A percentile compares a stretch with the other conserved stretches of the same genome.
Conservation (phyloP, 2,329 filamentous ascomycete species). For the Fusarium camptoceras region DNA sequence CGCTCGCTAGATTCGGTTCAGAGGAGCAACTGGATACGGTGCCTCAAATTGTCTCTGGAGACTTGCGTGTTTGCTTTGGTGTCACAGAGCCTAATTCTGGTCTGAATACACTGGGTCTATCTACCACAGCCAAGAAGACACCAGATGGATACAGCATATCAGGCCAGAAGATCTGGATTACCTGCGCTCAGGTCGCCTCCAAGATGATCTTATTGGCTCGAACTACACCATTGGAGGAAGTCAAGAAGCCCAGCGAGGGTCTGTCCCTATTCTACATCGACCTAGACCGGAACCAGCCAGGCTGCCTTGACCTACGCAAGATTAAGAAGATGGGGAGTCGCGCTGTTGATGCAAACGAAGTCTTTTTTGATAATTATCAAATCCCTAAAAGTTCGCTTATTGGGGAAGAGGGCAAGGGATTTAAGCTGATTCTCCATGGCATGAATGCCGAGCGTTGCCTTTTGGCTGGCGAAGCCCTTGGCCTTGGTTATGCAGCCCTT, state of each 20-base stretch:
- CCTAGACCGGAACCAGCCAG: constrained; percentile 70
- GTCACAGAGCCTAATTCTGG: constrained; percentile 86
- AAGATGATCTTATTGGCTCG: constrained; percentile 87
- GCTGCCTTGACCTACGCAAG: constrained; percentile 70
- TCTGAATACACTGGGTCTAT: constrained; percentile 79
- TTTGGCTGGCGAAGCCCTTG: constrained; percentile 82
- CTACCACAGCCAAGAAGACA: constrained; percentile 69
- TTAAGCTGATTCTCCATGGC: constrained; percentile 81
- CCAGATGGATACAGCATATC: constrained; percentile 73
- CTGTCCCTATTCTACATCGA: constrained; percentile 86
- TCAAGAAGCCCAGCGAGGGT: constrained; percentile 77
- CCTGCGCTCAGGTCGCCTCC: constrained; percentile 81
- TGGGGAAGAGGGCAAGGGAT: constrained; percentile 79
- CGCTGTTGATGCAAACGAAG: constrained; percentile 86
- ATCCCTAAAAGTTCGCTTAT: constrained; percentile 74
- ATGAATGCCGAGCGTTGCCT: constrained; percentile 85
- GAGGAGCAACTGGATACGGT: constrained; percentile 71
- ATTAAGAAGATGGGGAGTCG: constrained; percentile 90
- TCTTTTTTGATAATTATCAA: constrained; percentile 85
- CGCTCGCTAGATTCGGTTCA: constrained; percentile 78
- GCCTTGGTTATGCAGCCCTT: constrained; percentile 79
- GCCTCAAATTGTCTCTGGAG: constrained; percentile 77
- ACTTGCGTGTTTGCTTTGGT: constrained; percentile 81
- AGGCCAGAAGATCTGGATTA: constrained; percentile 92
- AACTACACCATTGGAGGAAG: constrained; percentile 76